Evolutionary conservation across 2,329 filamentous ascomycete genomes (phyloP).

Genomic region (Talaromyces sp.): DNA sequence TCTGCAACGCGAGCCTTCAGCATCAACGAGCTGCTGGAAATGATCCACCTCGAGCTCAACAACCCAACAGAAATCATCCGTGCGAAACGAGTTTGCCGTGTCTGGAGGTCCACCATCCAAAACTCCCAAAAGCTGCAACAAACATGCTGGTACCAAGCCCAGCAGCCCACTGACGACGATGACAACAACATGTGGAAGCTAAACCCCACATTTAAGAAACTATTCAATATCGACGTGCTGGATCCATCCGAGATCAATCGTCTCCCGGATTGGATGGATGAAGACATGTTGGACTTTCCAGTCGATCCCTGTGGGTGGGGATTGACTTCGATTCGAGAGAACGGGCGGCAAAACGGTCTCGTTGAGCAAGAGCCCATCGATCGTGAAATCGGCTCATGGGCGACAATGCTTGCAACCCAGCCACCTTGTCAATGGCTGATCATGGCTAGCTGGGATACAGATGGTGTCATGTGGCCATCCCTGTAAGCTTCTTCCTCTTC

Average conservation of each 20-base stretch:
- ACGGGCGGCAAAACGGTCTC: not conserved
- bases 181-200: not conserved
- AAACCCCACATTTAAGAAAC: not conserved
- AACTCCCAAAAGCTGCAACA: not conserved
- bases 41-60: not conserved
- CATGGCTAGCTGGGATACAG: not conserved
- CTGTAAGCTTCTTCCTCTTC: not conserved
- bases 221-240: not conserved
- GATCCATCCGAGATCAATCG: not conserved
- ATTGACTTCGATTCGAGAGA: not conserved
- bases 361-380: not conserved
- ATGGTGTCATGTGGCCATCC: not conserved
- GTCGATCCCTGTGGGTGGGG: too few species aligned
- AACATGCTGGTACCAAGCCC: not conserved
- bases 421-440: not conserved
- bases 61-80: not conserved
- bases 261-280: too few species aligned
- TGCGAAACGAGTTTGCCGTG: not conserved
- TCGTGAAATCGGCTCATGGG: not conserved
- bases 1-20: not conserved
- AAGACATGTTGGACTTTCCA: too few species aligned
- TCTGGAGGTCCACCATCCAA: not conserved
- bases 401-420: not conserved
- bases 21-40: not conserved
- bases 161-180: not conserved